These are phyloP conservation scores for Sporothrix luriei DNA, from an alignment of 2,329 filamentous ascomycete species.

Conservation along the genomic window DNA sequence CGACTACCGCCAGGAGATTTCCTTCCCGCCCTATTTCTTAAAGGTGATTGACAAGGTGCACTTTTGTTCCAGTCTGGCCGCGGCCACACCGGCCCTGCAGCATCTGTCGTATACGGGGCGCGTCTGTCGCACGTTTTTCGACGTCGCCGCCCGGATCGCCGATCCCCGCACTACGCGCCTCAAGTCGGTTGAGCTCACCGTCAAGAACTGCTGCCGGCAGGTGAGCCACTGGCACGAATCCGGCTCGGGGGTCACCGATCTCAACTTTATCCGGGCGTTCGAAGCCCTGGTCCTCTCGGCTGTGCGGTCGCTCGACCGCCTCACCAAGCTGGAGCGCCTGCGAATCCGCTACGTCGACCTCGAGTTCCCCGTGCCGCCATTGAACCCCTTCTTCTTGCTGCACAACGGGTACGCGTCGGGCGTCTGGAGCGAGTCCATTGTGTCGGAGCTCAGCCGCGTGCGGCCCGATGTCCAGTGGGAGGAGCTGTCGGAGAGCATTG, in stretches of 20 bases:
- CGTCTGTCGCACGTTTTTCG: conserved; percentile 70
- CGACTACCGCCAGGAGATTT: conserved; percentile 67
- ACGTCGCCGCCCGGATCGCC: conserved; percentile 55
- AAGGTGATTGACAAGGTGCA: conserved; percentile 64
- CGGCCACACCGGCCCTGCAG: conserved; percentile 63
- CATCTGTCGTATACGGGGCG: conserved; percentile 73
- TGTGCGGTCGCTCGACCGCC: conserved; percentile 60
- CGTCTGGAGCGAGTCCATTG: conserved; percentile 71
- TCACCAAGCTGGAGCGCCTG: conserved; percentile 64
- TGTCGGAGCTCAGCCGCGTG: conserved; percentile 60
- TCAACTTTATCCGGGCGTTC: conserved; percentile 71
- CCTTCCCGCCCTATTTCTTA: conserved; percentile 62
- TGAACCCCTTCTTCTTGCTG: conserved; percentile 74
- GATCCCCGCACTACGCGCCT: conserved; percentile 56
- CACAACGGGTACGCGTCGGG: conserved; percentile 63
- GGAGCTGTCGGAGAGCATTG: conserved; percentile 66
- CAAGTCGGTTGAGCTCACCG: conserved; percentile 69
- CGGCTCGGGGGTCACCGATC: conserved; percentile 70
- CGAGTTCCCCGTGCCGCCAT: conserved; percentile 68
- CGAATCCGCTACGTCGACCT: conserved; percentile 76
- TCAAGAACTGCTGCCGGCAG: conserved; percentile 72
- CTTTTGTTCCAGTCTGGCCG: conserved; percentile 66
- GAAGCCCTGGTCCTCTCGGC: conserved; percentile 68
- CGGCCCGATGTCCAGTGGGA: conserved; percentile 63
- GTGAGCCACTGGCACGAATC: conserved; percentile 60